These are phyloP conservation scores for Pelargonium australe DNA, from an alignment of 441 rosid species.

Conservation along the genomic window DNA sequence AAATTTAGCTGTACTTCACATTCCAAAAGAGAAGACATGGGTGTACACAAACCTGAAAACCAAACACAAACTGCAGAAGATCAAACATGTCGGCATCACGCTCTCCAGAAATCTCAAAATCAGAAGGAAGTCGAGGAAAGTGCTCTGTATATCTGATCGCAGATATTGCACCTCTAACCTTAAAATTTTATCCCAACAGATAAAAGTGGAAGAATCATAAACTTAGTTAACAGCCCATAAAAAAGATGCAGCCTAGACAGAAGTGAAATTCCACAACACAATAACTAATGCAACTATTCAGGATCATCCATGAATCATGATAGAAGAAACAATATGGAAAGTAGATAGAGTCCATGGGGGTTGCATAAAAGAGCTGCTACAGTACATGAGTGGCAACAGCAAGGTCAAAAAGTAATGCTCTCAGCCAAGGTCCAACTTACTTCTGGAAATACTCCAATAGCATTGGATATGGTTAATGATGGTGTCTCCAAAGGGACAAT, in stretches of 20 bases:
- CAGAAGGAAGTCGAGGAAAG: constrained; percentile 75
- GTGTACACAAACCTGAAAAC: constrained; percentile 75
- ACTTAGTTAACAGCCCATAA: constrained; percentile 15
- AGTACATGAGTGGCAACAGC: constrained; percentile 6
- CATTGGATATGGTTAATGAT: constrained; percentile 81
- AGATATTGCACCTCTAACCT: constrained; percentile 89
- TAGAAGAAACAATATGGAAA: not conserved
- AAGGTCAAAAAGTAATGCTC: not conserved
- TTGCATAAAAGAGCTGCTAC: not conserved
- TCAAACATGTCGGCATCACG: constrained; percentile 92
- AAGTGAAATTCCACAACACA: constrained; percentile 9
- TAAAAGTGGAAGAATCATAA: not conserved
- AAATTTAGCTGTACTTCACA: no score
- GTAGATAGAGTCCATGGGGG: not conserved
- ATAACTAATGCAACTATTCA: constrained; percentile 9
- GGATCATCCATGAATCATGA: constrained; percentile 4
- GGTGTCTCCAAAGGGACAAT: constrained; percentile 93
- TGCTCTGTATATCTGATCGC: constrained; percentile 77
- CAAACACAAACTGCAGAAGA: constrained; percentile 79
- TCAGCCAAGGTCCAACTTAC: constrained; percentile 41
- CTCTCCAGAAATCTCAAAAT: constrained; percentile 66
- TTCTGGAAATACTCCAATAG: constrained; percentile 83
- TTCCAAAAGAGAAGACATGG: not conserved
- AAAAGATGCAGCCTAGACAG: constrained; percentile 8
- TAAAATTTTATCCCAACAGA: constrained; percentile 22